Evolutionary conservation across 2,329 filamentous ascomycete species (phyloP), one percentile per base, ranked within the genome.

Genomic region (Aspergillus carbonarius): DNA sequence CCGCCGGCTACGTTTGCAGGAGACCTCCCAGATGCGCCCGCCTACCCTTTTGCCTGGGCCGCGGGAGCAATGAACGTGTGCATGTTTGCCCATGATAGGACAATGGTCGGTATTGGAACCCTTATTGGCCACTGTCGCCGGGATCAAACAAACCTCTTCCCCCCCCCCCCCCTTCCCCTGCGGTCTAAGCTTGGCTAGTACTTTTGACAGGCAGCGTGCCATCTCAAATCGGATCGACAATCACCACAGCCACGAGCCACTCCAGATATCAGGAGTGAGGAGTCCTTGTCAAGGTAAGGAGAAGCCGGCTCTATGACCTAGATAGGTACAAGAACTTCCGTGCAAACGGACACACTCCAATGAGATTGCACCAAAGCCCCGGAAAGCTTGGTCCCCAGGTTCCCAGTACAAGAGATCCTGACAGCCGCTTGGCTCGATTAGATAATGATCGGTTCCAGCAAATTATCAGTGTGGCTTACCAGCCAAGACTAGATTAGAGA

Each of bases 1-100:
- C 67, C 54, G 65, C 70, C 59, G 63, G 60, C 54, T 68, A 69
- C 71, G 70, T 73, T 72, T 73, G 71, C 64, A 70, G 65, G 63
- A 57, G 51, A 23, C 42, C 58, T 55, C 27, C 59, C 60, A 60
- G 55, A 32, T 59, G 40, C 56, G 60, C 39, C 67, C 63, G 63
- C 55, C 60, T 65, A 62, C 63, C 39, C 54, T 58, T 57, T 60
- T 59, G 54, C 57, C 49, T 44, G 37, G 34, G 54, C n/a, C 17
- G 17, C 25, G 34, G 37, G 23, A 50, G 32, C 53, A 20, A 27
- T 44, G 59, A 55, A 59, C 49, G 54, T 53, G 55, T 46, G 23
- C 62, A 68, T 74, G 70, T 74, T 74, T 74, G 72, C 67, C 63
- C 54, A 37, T 55, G 60, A 52, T 44, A 35, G 47, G 30, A 49